A percentile compares a stretch with the other conserved stretches of the same genome.
These are phyloP conservation scores for Ustilago shanxiensis DNA, from an alignment of 1,284 basidiomycete species.

Conservation along the genomic window DNA sequence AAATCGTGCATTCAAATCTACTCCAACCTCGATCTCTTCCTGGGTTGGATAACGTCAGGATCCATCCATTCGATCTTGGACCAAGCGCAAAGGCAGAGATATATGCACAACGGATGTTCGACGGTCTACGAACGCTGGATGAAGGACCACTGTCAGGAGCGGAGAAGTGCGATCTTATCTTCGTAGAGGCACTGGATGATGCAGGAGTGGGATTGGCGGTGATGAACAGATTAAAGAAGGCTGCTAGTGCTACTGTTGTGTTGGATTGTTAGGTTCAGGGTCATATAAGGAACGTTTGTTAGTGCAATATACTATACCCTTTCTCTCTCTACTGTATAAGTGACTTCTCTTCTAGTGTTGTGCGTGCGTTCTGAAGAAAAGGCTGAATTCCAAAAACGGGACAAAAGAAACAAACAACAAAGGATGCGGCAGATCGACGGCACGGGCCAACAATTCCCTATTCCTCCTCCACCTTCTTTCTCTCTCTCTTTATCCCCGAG, in stretches of 20 bases:
- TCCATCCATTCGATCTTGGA: constrained; percentile 75
- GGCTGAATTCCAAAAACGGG: no score
- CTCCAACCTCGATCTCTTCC: constrained; percentile 11
- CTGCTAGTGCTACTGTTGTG: constrained; percentile 74
- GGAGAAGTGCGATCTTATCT: constrained; percentile 79
- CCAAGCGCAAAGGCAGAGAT: constrained; percentile 75
- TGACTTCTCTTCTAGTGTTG: not conserved
- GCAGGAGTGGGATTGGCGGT: constrained; percentile 88
- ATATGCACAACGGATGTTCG: constrained; percentile 86
- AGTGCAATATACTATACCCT: no score
- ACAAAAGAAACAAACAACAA: constrained; percentile 3
- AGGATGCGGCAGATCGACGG: not conserved
- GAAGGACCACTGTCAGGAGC: constrained; percentile 37
- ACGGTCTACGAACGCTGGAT: constrained; percentile 87
- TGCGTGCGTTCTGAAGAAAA: not conserved
- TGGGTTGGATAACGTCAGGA: constrained; percentile 12
- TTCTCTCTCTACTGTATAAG: constrained; percentile 1
- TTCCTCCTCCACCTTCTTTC: constrained; percentile 11
- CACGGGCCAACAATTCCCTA: constrained; percentile 22
- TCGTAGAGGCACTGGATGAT: constrained; percentile 88
- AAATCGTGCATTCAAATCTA: constrained; percentile 21
- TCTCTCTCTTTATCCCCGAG: not conserved
- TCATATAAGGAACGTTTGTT: no score
- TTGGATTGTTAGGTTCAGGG: constrained; percentile 45
- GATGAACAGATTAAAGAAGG: constrained; percentile 98